Percentiles rank a stretch among this genome's conserved stretches.
Evolutionary conservation across 2,329 filamentous ascomycete genomes (phyloP).

Genomic region (Aspergillus udagawae): DNA sequence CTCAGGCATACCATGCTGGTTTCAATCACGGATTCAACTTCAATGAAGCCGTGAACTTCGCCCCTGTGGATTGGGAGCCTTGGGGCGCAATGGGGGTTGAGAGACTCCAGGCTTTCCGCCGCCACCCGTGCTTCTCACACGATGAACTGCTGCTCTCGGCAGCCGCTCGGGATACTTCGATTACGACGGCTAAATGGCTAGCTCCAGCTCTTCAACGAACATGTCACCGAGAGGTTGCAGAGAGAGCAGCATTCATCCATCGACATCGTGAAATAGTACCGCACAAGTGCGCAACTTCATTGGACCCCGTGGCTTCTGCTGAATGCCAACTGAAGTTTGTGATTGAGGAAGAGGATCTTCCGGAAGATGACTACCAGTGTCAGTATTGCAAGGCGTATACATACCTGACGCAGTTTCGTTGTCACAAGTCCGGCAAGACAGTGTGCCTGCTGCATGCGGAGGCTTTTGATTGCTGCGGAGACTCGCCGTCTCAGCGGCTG

Average conservation of each 20-base stretch:
- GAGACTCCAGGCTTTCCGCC: constrained; percentile 77
- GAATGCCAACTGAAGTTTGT: constrained; percentile 60
- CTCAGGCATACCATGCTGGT: constrained; percentile 93
- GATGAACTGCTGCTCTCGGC: constrained; percentile 92
- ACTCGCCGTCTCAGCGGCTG: constrained; percentile 63
- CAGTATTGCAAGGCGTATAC: constrained; percentile 86
- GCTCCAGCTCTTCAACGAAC: constrained; percentile 80
- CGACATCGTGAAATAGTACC: constrained; percentile 56
- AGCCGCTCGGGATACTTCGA: constrained; percentile 72
- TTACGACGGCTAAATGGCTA: constrained; percentile 93
- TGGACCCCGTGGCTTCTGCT: constrained; percentile 40
- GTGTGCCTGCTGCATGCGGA: constrained; percentile 82
- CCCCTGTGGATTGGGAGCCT: constrained; percentile 90
- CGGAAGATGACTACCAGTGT: constrained; percentile 92
- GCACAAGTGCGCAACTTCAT: constrained; percentile 54
- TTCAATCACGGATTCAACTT: constrained; percentile 99
- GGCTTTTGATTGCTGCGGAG: constrained; percentile 72
- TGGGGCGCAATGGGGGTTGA: constrained; percentile 83
- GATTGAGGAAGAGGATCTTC: constrained; percentile 68
- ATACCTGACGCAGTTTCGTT: constrained; percentile 87
- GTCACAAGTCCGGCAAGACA: constrained; percentile 73
- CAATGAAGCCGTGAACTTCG: constrained; percentile 98
- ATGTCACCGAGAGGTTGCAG: constrained; percentile 65
- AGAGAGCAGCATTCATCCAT: constrained; percentile 64
- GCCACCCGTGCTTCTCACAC: constrained; percentile 95